Evolutionary conservation across 495 filamentous ascomycete species (phyloP), one percentile per base, ranked within the genome.

Genomic region (Penicillium robsamsonii): DNA sequence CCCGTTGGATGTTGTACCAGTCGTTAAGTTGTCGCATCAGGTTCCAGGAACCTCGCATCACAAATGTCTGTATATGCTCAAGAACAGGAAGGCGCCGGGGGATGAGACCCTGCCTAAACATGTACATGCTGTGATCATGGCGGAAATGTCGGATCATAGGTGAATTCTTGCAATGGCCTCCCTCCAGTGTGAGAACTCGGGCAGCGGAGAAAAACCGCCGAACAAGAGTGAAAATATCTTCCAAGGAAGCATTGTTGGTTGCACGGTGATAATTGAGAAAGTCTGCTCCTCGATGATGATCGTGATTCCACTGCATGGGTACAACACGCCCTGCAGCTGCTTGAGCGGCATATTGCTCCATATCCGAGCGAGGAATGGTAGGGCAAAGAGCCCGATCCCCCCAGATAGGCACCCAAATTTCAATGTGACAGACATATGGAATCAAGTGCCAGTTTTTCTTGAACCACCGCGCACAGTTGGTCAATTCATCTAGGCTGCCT

Each of bases 1-100:
- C 86, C 29, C 70, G 70, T 15, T 76, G 70, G 44, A 90, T 78
- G 55, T 71, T 75, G 51, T 76, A 69, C 67, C 86, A 89, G 70
- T 89, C 84, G n/a, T 78, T 74, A 12, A 79, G 67, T n/a, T 81
- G 74, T 46, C 87, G 78, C 64, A 89, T 85, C 30, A 90, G 77
- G 60, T 89, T 90, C 87, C 87, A 90, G 51, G 88, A 82, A 5
- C 87, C 86, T 60, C 86, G 87, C 71, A 86, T 82, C 48, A 89
- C 81, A 35, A 90, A 78, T 0, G 84, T 87, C 49, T 77, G 74
- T 25, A 85, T 75, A 12, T 74, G 65, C 4, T 76, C 75, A 4
- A 79, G 66, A n/a, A 53, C 43, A 2, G 73, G 64, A 8, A 86
- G 63, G 54, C 47, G 69, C 58, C 70, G 70, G 62, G 69, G 50